Base-by-base conservation (phyloP, 148 eudicot genomes). In the Rhododendron henanense region DNA sequence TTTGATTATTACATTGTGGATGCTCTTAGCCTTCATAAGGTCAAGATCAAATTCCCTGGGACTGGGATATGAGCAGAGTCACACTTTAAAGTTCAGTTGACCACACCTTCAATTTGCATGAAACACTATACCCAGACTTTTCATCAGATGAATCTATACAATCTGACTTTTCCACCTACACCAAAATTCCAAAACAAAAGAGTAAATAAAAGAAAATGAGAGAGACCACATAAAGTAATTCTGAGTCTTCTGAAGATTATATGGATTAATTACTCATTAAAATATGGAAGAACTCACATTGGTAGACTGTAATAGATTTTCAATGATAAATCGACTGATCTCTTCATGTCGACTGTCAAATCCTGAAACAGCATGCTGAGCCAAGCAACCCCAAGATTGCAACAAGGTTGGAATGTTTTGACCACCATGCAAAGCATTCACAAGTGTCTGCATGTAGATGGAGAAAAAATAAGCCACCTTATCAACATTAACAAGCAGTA, bases 321-420 rank as follows among this genome's bases (percentile, higher is more conserved):
- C 91, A 74, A 87, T 76, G 79, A 97, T 94, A 88, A 88, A 93
- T 39, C 84, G 87, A 75, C 87, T 84, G 80, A 97, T 91, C 80
- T 89, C 93, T 86, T 87, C 87, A 84, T 87, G 91, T 69, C 90
- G 94, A 78, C 87, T 85, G 87, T 97, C 93, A 90, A 92, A 94
- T 84, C 93, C 84, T 85, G 90, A 82, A 87, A 87, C 84, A 81
- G 91, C 93, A 90, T 93, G 91, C 78, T 93, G 96, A 83, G 97
- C 94, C 76, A 94, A 44, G 82, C 98, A 95, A 84, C 99, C 98
- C 88, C 95, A 90, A 44, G 99, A 93, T 87, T 95, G 98, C 92
- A 97, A 85, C 48, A 92, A 93, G 81, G 96, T 92, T 33, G 95
- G 96, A 86, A 91, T 81, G 84, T 95, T 92, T 88, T 85, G 71